Evolutionary conservation across 305 asterid species (phyloP).

Genomic region (Fraxinus sp.): DNA sequence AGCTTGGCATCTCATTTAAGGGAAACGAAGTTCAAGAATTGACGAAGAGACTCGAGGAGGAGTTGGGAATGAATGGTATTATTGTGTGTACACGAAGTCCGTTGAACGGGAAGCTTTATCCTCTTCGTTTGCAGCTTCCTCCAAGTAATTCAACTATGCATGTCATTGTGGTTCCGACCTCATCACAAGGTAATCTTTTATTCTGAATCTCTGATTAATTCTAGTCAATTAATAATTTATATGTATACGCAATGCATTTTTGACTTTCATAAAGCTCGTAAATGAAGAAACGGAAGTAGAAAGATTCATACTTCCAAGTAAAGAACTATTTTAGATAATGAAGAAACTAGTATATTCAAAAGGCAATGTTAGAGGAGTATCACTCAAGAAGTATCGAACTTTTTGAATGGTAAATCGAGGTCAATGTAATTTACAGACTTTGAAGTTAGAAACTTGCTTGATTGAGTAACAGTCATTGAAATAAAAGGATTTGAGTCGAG

Average conservation of each 20-base stretch:
- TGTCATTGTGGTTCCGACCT: slow-evolving; percentile 62
- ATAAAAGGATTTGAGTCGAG: neutral
- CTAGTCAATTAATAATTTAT: neutral
- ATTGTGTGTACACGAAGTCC: slow-evolving; percentile 71
- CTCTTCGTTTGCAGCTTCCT: slow-evolving; percentile 63
- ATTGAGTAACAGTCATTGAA: neutral
- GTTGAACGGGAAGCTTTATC: slow-evolving; percentile 45
- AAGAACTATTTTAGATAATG: neutral
- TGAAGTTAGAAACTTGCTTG: neutral
- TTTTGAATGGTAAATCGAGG: neutral
- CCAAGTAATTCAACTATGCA: slow-evolving; percentile 77
- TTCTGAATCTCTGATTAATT: neutral
- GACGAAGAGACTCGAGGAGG: slow-evolving; percentile 57
- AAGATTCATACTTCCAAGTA: neutral
- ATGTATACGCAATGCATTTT: neutral
- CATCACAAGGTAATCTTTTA: slow-evolving; percentile 48
- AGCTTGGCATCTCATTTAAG: slow-evolving; percentile 57
- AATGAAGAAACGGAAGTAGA: neutral
- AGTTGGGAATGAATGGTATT: slow-evolving; percentile 52
- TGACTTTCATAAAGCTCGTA: neutral
- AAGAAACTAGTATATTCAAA: neutral
- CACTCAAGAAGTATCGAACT: neutral
- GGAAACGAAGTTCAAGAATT: slow-evolving; percentile 66
- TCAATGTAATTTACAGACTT: neutral
- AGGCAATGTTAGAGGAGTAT: neutral